Evolutionary conservation across 306 rosid genomes (phyloP), one percentile per base, ranked within the genome.

Genomic region (Gastrolobium bilobum): DNA sequence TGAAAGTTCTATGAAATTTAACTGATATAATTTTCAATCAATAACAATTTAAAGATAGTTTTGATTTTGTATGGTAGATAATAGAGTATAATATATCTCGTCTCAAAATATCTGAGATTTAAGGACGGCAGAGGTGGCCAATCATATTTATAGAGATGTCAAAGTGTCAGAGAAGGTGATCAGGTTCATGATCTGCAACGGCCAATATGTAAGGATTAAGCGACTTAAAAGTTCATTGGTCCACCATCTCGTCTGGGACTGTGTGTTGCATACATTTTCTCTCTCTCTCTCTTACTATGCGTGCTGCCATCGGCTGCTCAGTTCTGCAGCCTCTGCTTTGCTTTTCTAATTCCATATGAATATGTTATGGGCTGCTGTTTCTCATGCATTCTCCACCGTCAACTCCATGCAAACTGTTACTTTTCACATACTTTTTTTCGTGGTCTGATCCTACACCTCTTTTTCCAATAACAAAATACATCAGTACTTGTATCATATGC

Each of bases 301-400:
- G 38, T 33, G 66, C 52, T 64, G 35, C 81, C 52, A 71, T 58
- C 67, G 75, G 69, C 71, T 75, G 42, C 73, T 52, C 87, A 61
- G 68, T 64, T 52, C 53, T 38, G 53, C 44, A 40, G 7, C 50
- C 73, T 58, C 39, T 58, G 65, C 76, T 81, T 56, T 68, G 80
- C 43, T 42, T 68, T 60, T 78, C 39, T 78, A 79, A 35, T 13
- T 40, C 35, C 52, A 65, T 66, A 43, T 74, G 73, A 84, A 82
- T 78, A 33, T 79, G 88, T 82, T 79, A 82, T 85, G 93, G 90
- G 89, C 43, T 30, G 13, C 4, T 64, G 4, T 31, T 50, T 31
- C 60, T 77, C 64, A 47, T 73, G 62, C 71, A 61, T 30, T 71
- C 84, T 81, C 84, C 84, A 84, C 88, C 82, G 91, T 82, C 88